Base-by-base conservation (phyloP, 2,329 filamentous ascomycete genomes). In the Fusarium decemcellulare region DNA sequence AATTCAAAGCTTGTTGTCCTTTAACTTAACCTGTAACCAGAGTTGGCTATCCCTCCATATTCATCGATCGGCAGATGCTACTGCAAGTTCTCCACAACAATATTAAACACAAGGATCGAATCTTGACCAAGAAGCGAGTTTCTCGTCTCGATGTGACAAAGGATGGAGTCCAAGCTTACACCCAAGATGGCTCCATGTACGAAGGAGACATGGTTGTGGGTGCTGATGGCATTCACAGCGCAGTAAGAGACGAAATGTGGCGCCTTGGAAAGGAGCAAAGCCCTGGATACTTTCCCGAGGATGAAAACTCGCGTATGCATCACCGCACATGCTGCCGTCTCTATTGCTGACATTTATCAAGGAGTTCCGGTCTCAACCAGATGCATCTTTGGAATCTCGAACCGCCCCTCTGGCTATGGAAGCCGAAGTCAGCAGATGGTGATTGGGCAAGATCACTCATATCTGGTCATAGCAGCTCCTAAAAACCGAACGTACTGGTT, bases 321-420 rank as follows among this genome's bases (percentile, higher is more conserved):
- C 15, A 16, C 44, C 15, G 9, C 29, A 14, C 8, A 51, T 34
- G 8, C 16, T 14, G 6, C 6, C 32, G 12, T 27, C 5, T n/a
- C 15, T 5, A 37, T 6, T 29, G 8, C 36, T 52, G 6, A 52
- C 8, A 9, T n/a, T 8, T 16, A n/a, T 11, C 27, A 36, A 54
- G 51, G 39, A n/a, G n/a, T 54, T 7, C 51, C 51, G 9, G 51
- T 54, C 11, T 54, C 51, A 9, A 43, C 51, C 9, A 54, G 51
- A 12, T 66, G 63, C 15, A 27, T 66, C 6, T 66, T 66, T 32
- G 63, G 63, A 39, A 63, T 66, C 29, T 66, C 63, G 10, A 51
- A 59, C 6, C 34, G 29, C 5, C 59, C 55, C 16, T 10, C 47
- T 9, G 52, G 60, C 9, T 56, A 55, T 9, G 50, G 57, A 8